Evolutionary conservation across 176 grass and related monocot genomes (phyloP).

Genomic region (Triticum timopheevii): DNA sequence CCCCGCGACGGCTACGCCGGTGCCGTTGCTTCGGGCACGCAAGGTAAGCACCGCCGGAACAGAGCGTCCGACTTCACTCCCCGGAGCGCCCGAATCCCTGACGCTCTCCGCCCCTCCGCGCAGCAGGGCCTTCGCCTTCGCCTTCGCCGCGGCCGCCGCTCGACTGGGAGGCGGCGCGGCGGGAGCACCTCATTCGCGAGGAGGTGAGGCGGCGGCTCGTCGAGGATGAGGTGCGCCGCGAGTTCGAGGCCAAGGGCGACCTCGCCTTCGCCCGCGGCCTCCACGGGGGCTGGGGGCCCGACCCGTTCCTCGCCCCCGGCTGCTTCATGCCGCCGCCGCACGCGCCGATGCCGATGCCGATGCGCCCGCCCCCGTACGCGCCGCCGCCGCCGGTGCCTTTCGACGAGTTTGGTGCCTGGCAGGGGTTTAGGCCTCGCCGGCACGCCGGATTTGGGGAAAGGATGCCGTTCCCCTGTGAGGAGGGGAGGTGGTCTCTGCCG

Average conservation of each 20-base stretch:
- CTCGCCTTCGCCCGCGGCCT: conserved; percentile 11
- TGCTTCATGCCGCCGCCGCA: conserved; percentile 8
- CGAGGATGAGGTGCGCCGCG: conserved; percentile 18
- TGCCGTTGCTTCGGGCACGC: not conserved
- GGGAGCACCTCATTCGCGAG: conserved; percentile 23
- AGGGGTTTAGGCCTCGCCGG: not conserved
- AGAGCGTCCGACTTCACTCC: not conserved
- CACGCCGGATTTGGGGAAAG: not conserved
- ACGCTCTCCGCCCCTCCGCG: not conserved
- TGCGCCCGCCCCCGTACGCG: not conserved
- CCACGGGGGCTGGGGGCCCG: not conserved
- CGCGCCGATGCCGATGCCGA: not conserved
- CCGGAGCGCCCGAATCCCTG: not conserved
- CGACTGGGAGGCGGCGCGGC: conserved; percentile 10
- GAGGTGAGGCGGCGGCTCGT: conserved; percentile 28
- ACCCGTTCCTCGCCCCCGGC: not conserved
- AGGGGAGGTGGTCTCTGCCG: not conserved
- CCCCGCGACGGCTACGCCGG: not conserved
- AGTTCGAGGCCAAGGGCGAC: not conserved
- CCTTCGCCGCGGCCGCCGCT: not conserved
- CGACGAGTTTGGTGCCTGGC: not conserved
- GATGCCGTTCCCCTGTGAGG: not conserved
- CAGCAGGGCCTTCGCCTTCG: not conserved
- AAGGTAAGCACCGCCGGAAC: conserved; percentile 24
- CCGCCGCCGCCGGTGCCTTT: not conserved